Base-by-base conservation (phyloP, 108 stramenopile genomes). In the Hondaea fermentalgiana region DNA sequence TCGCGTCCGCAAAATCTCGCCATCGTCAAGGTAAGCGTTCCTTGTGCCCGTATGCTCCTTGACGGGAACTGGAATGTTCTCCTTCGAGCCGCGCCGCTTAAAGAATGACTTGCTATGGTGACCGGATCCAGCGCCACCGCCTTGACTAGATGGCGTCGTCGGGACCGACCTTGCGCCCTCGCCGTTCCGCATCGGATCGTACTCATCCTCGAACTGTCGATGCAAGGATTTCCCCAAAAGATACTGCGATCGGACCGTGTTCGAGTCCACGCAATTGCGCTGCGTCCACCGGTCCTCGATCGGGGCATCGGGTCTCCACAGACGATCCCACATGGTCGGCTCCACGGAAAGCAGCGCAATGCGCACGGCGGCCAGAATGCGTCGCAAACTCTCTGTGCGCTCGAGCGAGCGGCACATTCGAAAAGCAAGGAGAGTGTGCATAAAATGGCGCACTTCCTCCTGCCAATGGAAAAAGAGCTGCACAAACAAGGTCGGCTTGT, bases 401-500 rank as follows among this genome's bases (percentile, higher is more conserved):
- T 83, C 49, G 14, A 69, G 64, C 49, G 49, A 47, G 51, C 76
- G 76, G 51, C 76, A 83, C 76, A 83, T 53, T 6, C 76, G 76
- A 53, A 83, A 83, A 2, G 76, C 76, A 12, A 83, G 76, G 19
- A 83, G 76, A 53, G 76, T 83, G 51, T 83, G 76, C 49, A 83
- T 53, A 53, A 83, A 83, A 23, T 83, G 51, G 10, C 76, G 76
- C 10, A 83, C 76, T 23, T 83, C 76, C 4, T 83, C 76, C 28
- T 83, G 76, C 76, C 76, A 83, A 45, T 83, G 76, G 76, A 83
- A 83, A 35, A 83, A 83, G 45, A 83, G 76, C 51, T 47, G 49
- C 76, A 83, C 76, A 23, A 83, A 83, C 17, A 83, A 35, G 19
- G 76, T 8, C 64, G 64, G 64, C 64, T 28, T 69, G 42, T 69